Percentiles rank a stretch among this genome's conserved stretches.
phyloP scores from a whole-genome alignment of 441 rosid species.

The Gossypium schwendimanii region DNA sequence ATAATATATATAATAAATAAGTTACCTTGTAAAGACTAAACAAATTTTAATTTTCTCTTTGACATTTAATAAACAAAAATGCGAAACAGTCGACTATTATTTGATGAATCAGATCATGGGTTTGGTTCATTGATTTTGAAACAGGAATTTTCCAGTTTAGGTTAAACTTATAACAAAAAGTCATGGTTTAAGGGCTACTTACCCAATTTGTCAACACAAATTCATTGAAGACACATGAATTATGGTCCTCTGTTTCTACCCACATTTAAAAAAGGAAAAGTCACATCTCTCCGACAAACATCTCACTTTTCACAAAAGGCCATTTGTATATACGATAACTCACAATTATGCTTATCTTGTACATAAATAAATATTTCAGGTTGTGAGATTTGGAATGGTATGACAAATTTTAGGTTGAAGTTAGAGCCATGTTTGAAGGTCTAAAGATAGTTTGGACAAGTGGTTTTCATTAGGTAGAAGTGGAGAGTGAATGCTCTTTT shows the following conservation, averaged over 20 bases:
- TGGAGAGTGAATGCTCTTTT: too few relatives aligned
- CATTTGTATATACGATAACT: neutral
- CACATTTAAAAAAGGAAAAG: neutral
- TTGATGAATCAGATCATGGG: neutral
- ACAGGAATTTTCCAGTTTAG: neutral
- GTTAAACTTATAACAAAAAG: neutral
- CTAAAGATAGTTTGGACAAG: too few relatives aligned
- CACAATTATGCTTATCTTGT: neutral
- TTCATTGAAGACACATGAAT: neutral
- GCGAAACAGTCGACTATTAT: neutral
- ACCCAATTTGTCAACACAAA: neutral
- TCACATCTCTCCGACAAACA: neutral
- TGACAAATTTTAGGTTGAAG: neutral
- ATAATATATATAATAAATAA: too few relatives aligned
- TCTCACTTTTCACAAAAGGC: neutral
- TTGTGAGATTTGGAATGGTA: too few relatives aligned
- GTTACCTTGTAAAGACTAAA: too few relatives aligned
- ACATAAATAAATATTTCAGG: neutral
- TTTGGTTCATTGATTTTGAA: neutral
- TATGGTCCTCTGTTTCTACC: neutral
- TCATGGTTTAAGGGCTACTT: neutral
- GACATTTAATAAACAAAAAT: neutral
- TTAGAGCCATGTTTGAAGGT: too few relatives aligned
- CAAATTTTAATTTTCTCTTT: neutral
- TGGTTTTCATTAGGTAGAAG: too few relatives aligned